Percentiles rank a stretch among this genome's conserved stretches.
Evolutionary conservation across 306 rosid species (phyloP).

Genomic region (Psophocarpus tetragonolobus): DNA sequence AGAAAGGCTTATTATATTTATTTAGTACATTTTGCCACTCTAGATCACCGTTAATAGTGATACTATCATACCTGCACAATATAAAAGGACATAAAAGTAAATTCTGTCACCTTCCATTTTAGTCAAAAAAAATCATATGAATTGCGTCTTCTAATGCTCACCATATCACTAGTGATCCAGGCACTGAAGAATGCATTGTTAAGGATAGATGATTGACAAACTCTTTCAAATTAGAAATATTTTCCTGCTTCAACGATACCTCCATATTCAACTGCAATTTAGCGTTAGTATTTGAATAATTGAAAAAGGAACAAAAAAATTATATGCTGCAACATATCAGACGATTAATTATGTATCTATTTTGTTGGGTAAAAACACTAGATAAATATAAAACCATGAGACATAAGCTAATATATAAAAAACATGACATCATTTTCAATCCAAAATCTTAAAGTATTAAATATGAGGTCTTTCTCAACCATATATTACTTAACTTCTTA

Average conservation of each 20-base stretch:
- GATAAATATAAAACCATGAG: too few species aligned
- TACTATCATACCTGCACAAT: conserved; percentile 1
- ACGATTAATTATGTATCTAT: background rate
- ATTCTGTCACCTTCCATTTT: background rate
- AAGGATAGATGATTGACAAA: background rate
- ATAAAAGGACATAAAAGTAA: background rate
- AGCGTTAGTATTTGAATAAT: background rate
- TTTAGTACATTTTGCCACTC: background rate
- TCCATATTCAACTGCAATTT: conserved; percentile 5
- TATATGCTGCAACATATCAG: background rate
- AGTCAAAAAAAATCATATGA: background rate
- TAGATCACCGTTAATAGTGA: background rate
- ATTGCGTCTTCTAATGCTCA: background rate
- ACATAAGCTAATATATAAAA: too few species aligned
- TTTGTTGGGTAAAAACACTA: too few species aligned
- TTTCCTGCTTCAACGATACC: background rate
- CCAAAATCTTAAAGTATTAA: too few species aligned
- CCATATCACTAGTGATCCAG: conserved; percentile 4
- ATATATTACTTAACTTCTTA: too few species aligned
- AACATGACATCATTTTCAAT: too few species aligned
- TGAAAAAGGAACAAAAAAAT: background rate
- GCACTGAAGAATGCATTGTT: background rate
- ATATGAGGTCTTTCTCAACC: too few species aligned
- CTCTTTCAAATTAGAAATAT: background rate
- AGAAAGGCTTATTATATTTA: background rate